These are phyloP conservation scores for Lantana camara DNA, from an alignment of 257 asterid genomes.

Conservation along the genomic window DNA sequence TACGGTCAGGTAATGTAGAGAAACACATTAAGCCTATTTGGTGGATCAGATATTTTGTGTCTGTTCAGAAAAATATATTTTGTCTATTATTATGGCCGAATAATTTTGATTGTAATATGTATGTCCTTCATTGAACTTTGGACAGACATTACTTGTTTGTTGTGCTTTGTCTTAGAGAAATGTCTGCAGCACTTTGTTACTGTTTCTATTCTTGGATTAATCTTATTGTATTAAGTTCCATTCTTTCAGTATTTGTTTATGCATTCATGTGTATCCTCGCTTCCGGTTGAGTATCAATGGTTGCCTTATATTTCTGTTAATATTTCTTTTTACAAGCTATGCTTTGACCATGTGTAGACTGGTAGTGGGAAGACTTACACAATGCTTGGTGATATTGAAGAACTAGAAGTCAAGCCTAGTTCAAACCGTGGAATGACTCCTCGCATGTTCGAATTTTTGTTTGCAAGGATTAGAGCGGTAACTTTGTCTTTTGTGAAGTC, in stretches of 20 bases:
- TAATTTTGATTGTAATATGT: too few species aligned
- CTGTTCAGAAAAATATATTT: not conserved
- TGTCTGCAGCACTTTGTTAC: not conserved
- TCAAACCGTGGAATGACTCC: constrained; percentile 95
- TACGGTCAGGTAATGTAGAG: constrained; percentile 81
- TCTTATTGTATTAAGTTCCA: not conserved
- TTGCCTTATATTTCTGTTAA: not conserved
- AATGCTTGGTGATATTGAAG: constrained; percentile 95
- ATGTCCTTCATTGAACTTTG: constrained; percentile 6
- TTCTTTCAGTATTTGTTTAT: not conserved
- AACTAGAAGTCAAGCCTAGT: constrained; percentile 74
- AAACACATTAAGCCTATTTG: not conserved
- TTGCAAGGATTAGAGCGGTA: constrained; percentile 97
- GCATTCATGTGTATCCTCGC: not conserved
- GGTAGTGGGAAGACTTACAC: constrained; percentile 99
- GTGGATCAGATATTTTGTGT: not conserved
- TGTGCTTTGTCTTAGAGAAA: not conserved
- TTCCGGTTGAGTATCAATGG: constrained; percentile 17
- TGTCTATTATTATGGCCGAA: not conserved
- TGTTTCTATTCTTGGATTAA: not conserved
- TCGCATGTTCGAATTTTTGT: constrained; percentile 92
- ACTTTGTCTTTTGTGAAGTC: constrained; percentile 21
- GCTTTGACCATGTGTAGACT: constrained; percentile 58
- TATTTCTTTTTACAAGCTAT: constrained; percentile 4
- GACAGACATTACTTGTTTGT: not conserved